phyloP scores from a whole-genome alignment of 2,329 filamentous ascomycete genomes.

The Claviceps sp. region DNA sequence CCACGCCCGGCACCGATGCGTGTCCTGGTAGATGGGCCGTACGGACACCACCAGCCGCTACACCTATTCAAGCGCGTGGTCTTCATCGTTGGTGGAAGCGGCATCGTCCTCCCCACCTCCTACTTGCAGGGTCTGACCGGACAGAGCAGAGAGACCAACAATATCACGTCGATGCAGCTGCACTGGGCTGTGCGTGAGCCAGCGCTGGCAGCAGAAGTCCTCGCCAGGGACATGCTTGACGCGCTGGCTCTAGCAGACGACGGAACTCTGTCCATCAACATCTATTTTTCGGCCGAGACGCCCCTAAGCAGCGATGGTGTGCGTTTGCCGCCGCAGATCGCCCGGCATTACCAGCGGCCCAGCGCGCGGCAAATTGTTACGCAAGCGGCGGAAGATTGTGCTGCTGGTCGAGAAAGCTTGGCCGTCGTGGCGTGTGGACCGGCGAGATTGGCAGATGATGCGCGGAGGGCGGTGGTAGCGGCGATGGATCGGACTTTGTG shows the following conservation, averaged over 20 bases:
- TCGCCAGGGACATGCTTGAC: slow-evolving; percentile 19
- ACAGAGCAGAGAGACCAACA: slow-evolving; percentile 4
- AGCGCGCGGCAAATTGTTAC: slow-evolving; percentile 20
- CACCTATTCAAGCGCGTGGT: slow-evolving; percentile 24
- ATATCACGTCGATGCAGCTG: slow-evolving; percentile 17
- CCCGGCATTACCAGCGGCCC: slow-evolving; percentile 16
- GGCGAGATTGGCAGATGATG: slow-evolving; percentile 29
- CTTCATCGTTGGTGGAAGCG: slow-evolving; percentile 32
- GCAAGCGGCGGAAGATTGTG: slow-evolving; percentile 11
- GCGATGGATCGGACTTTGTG: slow-evolving; percentile 14
- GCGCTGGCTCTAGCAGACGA: slow-evolving; percentile 10
- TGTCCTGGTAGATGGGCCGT: slow-evolving; percentile 31
- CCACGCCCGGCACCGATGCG: slow-evolving; percentile 16
- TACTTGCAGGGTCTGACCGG: slow-evolving; percentile 20
- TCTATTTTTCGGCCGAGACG: slow-evolving; percentile 21
- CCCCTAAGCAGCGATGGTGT: slow-evolving; percentile 1
- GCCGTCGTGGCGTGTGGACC: slow-evolving; percentile 33
- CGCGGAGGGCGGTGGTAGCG: slow-evolving; percentile 21
- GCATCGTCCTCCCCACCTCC: slow-evolving; percentile 28
- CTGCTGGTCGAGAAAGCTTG: slow-evolving; percentile 13
- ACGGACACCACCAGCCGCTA: slow-evolving; percentile 27
- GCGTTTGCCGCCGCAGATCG: slow-evolving; percentile 10
- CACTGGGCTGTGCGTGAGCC: slow-evolving; percentile 32
- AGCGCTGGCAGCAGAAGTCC: slow-evolving; percentile 21
- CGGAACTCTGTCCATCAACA: slow-evolving; percentile 19